These are phyloP conservation scores for Rhizopus arrhizus DNA, from an alignment of 371 early-diverging fungal species.

Conservation along the genomic window DNA sequence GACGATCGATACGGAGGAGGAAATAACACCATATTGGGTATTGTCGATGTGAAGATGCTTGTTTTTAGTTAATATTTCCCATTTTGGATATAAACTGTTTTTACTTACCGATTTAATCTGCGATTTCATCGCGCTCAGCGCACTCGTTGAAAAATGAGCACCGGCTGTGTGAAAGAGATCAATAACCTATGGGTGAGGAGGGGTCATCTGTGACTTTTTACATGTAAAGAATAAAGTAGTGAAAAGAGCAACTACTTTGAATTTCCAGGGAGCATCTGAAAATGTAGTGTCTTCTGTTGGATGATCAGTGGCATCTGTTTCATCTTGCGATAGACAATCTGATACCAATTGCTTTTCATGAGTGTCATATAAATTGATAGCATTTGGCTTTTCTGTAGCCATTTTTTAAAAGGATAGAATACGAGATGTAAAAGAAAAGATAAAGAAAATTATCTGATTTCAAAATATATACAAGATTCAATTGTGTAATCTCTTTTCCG, in stretches of 20 bases:
- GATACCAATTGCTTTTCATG: neutral
- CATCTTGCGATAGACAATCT: neutral
- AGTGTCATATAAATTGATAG: neutral
- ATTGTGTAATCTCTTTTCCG: no score
- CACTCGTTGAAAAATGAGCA: conserved; percentile 73
- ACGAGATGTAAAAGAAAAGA: no score
- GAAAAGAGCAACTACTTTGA: conserved; percentile 37
- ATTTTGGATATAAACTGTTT: neutral
- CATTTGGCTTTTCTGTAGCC: neutral
- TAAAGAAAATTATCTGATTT: no score
- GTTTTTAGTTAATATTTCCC: no score
- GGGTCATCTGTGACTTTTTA: conserved; percentile 9
- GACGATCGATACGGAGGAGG: conserved; percentile 69
- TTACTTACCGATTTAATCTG: conserved; percentile 60
- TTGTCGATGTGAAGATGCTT: conserved; percentile 53
- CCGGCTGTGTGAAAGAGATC: conserved; percentile 50
- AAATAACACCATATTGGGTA: conserved; percentile 70
- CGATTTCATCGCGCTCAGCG: conserved; percentile 70
- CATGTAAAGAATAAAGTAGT: conserved; percentile 45
- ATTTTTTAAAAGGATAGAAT: no score
- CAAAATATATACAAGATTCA: no score
- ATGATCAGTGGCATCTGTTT: neutral
- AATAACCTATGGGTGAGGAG: neutral
- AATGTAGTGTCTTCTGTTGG: conserved; percentile 34
- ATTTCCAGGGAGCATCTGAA: conserved; percentile 45